A percentile compares a stretch with the other conserved stretches of the same genome.
These are phyloP conservation scores for Aegle marmelos DNA, from an alignment of 345 rosid species.

Conservation along the genomic window DNA sequence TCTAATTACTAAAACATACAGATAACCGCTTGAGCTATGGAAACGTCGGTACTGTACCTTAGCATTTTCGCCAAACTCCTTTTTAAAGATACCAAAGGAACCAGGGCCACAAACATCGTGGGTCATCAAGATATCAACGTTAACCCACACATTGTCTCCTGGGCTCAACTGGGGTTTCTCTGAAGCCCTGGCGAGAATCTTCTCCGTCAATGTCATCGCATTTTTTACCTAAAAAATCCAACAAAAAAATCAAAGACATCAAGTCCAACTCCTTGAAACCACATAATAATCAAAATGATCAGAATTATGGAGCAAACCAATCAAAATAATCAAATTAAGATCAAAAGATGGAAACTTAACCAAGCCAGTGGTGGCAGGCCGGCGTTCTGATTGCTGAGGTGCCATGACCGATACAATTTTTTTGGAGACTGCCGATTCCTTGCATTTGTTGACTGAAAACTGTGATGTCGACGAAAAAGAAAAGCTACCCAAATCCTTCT, in stretches of 20 bases:
- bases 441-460: conserved; percentile 45
- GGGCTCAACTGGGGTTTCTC: conserved; percentile 71
- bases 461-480: conserved; percentile 43
- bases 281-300: not conserved
- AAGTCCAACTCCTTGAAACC: not conserved
- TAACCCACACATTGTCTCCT: conserved; percentile 95
- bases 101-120: conserved; percentile 99
- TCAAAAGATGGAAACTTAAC: conserved; percentile 31
- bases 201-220: conserved; percentile 96
- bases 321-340: not conserved
- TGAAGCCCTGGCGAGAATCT: conserved; percentile 79
- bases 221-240: conserved; percentile 65
- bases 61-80: conserved; percentile 82
- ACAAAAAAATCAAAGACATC: not conserved
- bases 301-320: not conserved
- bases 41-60: conserved; percentile 42
- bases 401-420: conserved; percentile 73
- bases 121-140: conserved; percentile 89
- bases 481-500: conserved; percentile 53
- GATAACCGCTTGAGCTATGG: not conserved
- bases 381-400: conserved; percentile 74
- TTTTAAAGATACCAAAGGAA: conserved; percentile 86
- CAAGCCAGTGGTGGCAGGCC: conserved; percentile 81
- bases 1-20: not conserved
- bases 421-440: conserved; percentile 44